A percentile compares a stretch with the other conserved stretches of the same genome.
phyloP scores from a whole-genome alignment of 495 filamentous ascomycete species.

The Hyaloscypha hepaticicola region DNA sequence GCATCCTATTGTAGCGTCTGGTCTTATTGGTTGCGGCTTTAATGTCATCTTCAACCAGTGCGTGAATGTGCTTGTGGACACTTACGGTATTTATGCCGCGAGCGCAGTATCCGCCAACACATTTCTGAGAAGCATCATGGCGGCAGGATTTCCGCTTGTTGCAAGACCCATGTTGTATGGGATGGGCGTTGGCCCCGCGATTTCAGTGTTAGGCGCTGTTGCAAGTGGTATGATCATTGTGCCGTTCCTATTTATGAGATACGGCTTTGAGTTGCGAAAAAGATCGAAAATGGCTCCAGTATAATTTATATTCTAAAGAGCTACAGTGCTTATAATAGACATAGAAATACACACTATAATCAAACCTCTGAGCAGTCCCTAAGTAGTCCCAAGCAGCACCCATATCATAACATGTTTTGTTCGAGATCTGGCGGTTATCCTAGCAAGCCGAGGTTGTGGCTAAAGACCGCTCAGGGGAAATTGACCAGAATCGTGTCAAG shows the following conservation, averaged over 20 bases:
- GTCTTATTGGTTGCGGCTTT: slow-evolving; percentile 34
- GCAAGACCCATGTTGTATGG: slow-evolving; percentile 50
- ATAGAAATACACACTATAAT: slow-evolving; percentile 9
- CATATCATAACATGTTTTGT: too few species aligned
- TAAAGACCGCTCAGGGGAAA: too few species aligned
- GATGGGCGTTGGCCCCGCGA: slow-evolving; percentile 49
- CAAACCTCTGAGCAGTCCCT: too few species aligned
- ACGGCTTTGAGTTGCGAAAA: slow-evolving; percentile 46
- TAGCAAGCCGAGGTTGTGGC: too few species aligned
- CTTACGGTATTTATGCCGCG: slow-evolving; percentile 83
- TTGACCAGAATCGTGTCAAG: too few species aligned
- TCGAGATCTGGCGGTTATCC: too few species aligned
- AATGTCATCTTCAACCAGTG: slow-evolving; percentile 24
- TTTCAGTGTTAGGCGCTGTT: slow-evolving; percentile 45
- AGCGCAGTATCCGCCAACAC: slow-evolving; percentile 85
- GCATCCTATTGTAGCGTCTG: slow-evolving; percentile 39
- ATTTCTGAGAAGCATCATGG: slow-evolving; percentile 77
- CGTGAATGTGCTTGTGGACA: slow-evolving; percentile 74
- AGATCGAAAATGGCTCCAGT: slow-evolving; percentile 35
- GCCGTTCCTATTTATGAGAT: slow-evolving; percentile 40
- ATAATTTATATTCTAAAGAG: slow-evolving; percentile 10
- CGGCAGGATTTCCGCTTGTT: slow-evolving; percentile 48
- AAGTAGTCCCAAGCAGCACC: too few species aligned
- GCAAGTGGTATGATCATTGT: slow-evolving; percentile 43
- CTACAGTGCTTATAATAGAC: slow-evolving; percentile 5